Evolutionary conservation across 345 rosid genomes (phyloP), one percentile per base, ranked within the genome.

Genomic region (Ceriops decandra): DNA sequence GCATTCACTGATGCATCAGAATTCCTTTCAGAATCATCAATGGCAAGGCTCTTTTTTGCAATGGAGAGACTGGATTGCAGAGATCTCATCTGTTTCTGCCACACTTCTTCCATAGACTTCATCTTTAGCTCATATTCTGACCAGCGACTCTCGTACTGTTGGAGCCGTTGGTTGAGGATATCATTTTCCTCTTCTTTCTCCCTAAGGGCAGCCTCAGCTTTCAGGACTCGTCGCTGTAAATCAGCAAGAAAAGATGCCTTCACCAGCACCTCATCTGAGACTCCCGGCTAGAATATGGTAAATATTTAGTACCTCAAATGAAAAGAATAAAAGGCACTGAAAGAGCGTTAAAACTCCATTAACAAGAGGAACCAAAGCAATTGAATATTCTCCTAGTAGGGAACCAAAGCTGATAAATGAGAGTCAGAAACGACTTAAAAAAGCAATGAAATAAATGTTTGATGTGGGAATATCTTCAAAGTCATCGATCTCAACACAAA

Each of bases 81-180:
- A 1, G 99, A 95, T 72, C 98, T 75, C 99, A 91, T 95, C 83
- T 95, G 98, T 75, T 95, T 95, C 72, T 95, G 99, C 98, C 99
- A 91, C 70, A 91, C 88, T 75, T 95, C 98, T 76, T 92, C 99
- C 99, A 95, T 95, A 66, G 99, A 95, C 76, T 91, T 95, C 99
- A 95, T 91, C 79, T 92, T 95, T 54, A 84, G 74, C 81, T 95
- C 98, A 42, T 91, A 91, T 64, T 95, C 99, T 22, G 93, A 90
- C 99, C 99, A 95, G 47, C 98, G 93, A 78, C 80, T 88, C 76
- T 95, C 98, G 31, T 95, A 91, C 70, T 95, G 99, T 70, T 90
- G 98, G 77, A 91, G 87, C 47, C 96, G 84, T 77, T 95, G 99
- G 35, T 90, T 91, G 71, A 95, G 87, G 72, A 95, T 88, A 74